Evolutionary conservation across 108 stramenopile genomes (phyloP).

Genomic region (Fragilaria crotonensis): DNA sequence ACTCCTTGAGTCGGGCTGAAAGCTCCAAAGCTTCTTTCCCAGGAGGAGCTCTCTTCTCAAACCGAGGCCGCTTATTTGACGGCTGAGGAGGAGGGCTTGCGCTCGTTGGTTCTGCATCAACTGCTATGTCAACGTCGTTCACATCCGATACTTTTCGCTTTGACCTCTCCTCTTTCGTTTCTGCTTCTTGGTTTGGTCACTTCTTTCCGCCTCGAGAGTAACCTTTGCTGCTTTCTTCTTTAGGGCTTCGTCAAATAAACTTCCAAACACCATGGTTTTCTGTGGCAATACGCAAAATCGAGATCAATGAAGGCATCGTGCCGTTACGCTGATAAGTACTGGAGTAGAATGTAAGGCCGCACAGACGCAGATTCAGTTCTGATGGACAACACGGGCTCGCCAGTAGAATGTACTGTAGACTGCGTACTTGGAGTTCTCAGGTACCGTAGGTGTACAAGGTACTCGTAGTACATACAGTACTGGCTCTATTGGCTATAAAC

Average conservation of each 20-base stretch:
- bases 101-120: background rate
- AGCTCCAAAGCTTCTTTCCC: conserved; percentile 54
- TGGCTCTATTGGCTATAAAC: too few species aligned
- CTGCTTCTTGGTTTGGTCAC: background rate
- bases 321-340: too few species aligned
- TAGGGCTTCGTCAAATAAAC: conserved; percentile 27
- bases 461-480: too few species aligned
- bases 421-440: too few species aligned
- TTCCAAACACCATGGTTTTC: conserved; percentile 5
- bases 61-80: background rate
- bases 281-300: too few species aligned
- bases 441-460: too few species aligned
- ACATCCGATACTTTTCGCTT: background rate
- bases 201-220: background rate
- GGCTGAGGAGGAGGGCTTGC: background rate
- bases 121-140: background rate
- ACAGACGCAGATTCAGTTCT: too few species aligned
- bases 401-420: too few species aligned
- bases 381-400: too few species aligned
- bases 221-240: conserved; percentile 10
- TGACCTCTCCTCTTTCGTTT: background rate
- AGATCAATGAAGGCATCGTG: too few species aligned
- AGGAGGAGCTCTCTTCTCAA: conserved; percentile 4
- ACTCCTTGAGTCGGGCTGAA: conserved; percentile 47
- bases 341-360: too few species aligned